Conservation (phyloP, 176 grass and related monocot species). For the Luzula sylvatica region DNA sequence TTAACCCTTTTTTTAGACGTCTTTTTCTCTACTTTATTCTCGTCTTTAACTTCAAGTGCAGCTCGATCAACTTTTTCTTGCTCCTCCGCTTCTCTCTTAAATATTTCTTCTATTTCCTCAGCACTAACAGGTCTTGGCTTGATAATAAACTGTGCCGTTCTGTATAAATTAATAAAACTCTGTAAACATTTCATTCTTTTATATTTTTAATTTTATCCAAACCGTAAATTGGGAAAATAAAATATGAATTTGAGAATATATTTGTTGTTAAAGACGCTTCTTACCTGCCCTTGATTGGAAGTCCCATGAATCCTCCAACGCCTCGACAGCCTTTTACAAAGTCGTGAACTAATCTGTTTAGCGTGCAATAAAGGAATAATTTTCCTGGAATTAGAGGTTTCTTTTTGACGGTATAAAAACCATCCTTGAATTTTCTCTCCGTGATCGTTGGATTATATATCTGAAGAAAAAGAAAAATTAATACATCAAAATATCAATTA, state of each 20-base stretch:
- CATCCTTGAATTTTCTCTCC: conserved; percentile 48
- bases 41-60: conserved; percentile 42
- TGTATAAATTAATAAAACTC: conserved; percentile 24
- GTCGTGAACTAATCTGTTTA: conserved; percentile 80
- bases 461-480: conserved; percentile 29
- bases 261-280: not conserved
- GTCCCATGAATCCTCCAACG: conserved; percentile 69
- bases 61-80: conserved; percentile 58
- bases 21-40: conserved; percentile 34
- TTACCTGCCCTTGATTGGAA: conserved; percentile 64
- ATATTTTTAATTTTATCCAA: not conserved
- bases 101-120: conserved; percentile 66
- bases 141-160: conserved; percentile 63
- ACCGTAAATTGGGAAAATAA: conserved; percentile 2
- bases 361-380: conserved; percentile 61
- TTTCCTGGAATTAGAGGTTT: conserved; percentile 66
- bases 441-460: conserved; percentile 68
- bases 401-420: conserved; percentile 35
- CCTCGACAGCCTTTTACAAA: conserved; percentile 61
- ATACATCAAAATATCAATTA: conserved; percentile 2
- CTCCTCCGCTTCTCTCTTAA: conserved; percentile 58
- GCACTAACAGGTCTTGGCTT: conserved; percentile 63
- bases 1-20: conserved; percentile 8
- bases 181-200: not conserved
- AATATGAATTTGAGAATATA: not conserved